Percentiles rank a stretch among this genome's conserved stretches.
These are phyloP conservation scores for Telopea speciosissima DNA, from an alignment of 177 flowering plant genomes.

Conservation along the genomic window DNA sequence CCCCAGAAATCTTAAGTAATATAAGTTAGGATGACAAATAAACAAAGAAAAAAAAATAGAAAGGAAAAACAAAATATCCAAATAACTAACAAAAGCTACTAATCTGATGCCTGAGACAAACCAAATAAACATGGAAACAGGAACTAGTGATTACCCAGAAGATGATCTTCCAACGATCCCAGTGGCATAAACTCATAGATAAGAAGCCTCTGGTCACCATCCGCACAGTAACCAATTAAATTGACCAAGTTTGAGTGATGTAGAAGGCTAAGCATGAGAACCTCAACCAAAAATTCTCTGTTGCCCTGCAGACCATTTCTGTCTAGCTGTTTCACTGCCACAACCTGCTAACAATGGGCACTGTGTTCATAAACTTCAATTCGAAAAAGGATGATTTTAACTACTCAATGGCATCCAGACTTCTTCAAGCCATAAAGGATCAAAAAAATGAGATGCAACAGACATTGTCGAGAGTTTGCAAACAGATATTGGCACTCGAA, in stretches of 20 bases:
- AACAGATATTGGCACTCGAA: not conserved
- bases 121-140: not conserved
- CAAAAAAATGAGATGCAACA: too few species aligned
- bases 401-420: not conserved
- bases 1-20: too few species aligned
- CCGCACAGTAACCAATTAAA: conserved; percentile 94
- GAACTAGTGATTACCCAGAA: conserved; percentile 50
- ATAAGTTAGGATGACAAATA: too few species aligned
- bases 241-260: conserved; percentile 85
- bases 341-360: conserved; percentile 44
- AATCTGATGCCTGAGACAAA: not conserved
- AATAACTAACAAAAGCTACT: not conserved
- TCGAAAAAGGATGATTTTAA: not conserved
- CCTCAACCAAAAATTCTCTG: conserved; percentile 94
- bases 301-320: conserved; percentile 94
- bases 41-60: too few species aligned
- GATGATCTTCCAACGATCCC: conserved; percentile 97
- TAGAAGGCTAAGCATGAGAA: conserved; percentile 93
- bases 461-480: not conserved
- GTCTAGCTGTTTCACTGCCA: conserved; percentile 92
- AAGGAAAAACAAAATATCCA: not conserved
- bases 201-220: conserved; percentile 96
- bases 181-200: conserved; percentile 89
- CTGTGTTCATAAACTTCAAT: not conserved
- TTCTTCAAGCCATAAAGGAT: not conserved